Evolutionary conservation across 805 yeast genomes (phyloP).

Genomic region (Myxozyma sirexii): DNA sequence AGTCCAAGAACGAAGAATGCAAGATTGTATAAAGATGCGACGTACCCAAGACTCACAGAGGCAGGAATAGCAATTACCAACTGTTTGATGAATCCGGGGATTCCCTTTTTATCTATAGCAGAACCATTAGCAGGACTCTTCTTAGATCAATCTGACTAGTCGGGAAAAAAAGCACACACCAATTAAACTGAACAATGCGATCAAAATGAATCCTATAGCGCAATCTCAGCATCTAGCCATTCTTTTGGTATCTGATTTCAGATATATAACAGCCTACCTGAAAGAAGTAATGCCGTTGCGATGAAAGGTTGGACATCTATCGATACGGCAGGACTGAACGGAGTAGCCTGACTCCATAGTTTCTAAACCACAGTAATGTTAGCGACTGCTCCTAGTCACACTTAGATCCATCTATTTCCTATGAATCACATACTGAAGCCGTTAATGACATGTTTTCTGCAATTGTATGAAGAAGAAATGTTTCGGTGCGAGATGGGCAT

Average conservation of each 20-base stretch:
- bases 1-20: neutral
- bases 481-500: too few species aligned
- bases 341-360: conserved; percentile 25
- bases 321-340: conserved; percentile 21
- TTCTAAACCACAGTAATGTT: conserved; percentile 5
- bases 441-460: neutral
- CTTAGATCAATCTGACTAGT: neutral
- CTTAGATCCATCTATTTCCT: too few species aligned
- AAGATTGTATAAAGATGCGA: neutral
- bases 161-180: conserved; percentile 6
- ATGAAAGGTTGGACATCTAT: conserved; percentile 15
- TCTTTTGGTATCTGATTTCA: too few species aligned
- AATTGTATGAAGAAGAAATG: neutral
- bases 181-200: conserved; percentile 25
- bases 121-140: neutral
- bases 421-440: neutral
- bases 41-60: conserved; percentile 30
- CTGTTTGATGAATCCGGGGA: conserved; percentile 23
- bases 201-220: conserved; percentile 16
- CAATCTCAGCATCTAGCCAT: neutral
- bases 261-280: conserved; percentile 17
- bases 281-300: conserved; percentile 15
- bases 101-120: conserved; percentile 24
- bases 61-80: conserved; percentile 24
- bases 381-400: too few species aligned